A percentile compares a stretch with the other conserved stretches of the same genome.
Evolutionary conservation across 495 filamentous ascomycete genomes (phyloP).

Genomic region (Extremus antarcticus): DNA sequence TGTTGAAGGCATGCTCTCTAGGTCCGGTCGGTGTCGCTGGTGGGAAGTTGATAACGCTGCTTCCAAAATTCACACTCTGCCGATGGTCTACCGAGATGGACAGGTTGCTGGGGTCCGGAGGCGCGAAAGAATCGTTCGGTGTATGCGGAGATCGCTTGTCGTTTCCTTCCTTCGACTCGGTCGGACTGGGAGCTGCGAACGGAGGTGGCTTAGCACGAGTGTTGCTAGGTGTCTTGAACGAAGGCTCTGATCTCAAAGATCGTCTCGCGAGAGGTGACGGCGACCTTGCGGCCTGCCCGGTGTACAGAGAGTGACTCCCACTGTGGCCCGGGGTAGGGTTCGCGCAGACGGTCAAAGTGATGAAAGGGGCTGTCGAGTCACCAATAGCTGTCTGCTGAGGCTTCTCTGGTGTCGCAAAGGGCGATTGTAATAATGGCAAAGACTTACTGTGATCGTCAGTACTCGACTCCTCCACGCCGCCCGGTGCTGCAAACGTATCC

Average conservation of each 20-base stretch:
- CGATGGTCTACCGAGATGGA: constrained; percentile 57
- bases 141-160: constrained; percentile 60
- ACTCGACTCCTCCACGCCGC: background rate
- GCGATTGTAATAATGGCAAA: background rate
- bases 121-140: constrained; percentile 60
- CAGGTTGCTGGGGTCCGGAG: constrained; percentile 70
- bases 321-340: constrained; percentile 7
- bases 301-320: constrained; percentile 5
- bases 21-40: constrained; percentile 74
- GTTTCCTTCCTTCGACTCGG: background rate
- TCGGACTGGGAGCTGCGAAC: constrained; percentile 2
- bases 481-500: constrained; percentile 30
- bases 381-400: background rate
- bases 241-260: constrained; percentile 26
- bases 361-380: constrained; percentile 9
- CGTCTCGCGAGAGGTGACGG: constrained; percentile 26
- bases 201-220: constrained; percentile 4
- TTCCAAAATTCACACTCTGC: constrained; percentile 26
- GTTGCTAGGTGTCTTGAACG: background rate
- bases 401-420: constrained; percentile 6
- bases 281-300: background rate
- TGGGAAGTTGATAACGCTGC: constrained; percentile 39
- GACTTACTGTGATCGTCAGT: constrained; percentile 12
- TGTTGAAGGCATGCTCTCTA: constrained; percentile 45
- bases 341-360: constrained; percentile 10